A percentile compares a stretch with the other conserved stretches of the same genome.
Conservation (phyloP, 768 basidiomycete species). For the Gelatoporia subvermispora region DNA sequence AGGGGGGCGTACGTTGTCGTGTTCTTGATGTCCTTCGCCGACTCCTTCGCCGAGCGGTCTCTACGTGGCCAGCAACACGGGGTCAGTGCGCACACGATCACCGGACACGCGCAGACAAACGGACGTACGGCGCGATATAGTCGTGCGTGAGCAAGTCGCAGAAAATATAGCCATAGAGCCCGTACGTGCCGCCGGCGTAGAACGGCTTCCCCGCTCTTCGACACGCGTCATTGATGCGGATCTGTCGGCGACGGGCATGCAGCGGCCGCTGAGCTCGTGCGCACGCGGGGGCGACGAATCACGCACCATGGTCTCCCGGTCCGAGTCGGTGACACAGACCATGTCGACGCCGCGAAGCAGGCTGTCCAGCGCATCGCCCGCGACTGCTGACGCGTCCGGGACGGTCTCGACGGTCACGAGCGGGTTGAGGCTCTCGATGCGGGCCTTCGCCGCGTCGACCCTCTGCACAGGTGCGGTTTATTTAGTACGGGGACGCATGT, state of each 20-base stretch:
- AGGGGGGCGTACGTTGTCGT: constrained; percentile 65
- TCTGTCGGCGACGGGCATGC: constrained; percentile 35
- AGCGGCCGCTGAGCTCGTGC: not conserved
- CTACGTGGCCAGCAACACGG: constrained; percentile 32
- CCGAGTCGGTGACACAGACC: constrained; percentile 82
- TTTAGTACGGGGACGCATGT: too few relatives aligned
- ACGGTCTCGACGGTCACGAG: constrained; percentile 78
- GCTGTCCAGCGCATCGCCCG: constrained; percentile 48
- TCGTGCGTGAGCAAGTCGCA: constrained; percentile 88
- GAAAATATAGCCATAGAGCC: constrained; percentile 89
- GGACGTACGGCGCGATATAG: constrained; percentile 75
- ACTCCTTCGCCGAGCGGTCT: constrained; percentile 58
- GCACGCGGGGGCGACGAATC: not conserved
- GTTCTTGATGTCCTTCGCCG: constrained; percentile 53
- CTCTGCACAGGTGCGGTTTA: constrained; percentile 43
- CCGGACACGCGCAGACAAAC: not conserved
- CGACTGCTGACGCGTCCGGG: constrained; percentile 43
- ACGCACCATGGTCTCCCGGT: constrained; percentile 66
- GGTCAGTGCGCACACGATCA: not conserved
- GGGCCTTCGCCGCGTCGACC: constrained; percentile 76
- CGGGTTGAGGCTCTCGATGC: constrained; percentile 89
- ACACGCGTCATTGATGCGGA: constrained; percentile 75
- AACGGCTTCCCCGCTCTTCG: constrained; percentile 71
- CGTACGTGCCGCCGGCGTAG: constrained; percentile 91
- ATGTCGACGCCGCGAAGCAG: constrained; percentile 70